A percentile compares a stretch with the other conserved stretches of the same genome.
Evolutionary conservation across 2,329 filamentous ascomycete genomes (phyloP).

Genomic region (Taxawa tesnikishii): DNA sequence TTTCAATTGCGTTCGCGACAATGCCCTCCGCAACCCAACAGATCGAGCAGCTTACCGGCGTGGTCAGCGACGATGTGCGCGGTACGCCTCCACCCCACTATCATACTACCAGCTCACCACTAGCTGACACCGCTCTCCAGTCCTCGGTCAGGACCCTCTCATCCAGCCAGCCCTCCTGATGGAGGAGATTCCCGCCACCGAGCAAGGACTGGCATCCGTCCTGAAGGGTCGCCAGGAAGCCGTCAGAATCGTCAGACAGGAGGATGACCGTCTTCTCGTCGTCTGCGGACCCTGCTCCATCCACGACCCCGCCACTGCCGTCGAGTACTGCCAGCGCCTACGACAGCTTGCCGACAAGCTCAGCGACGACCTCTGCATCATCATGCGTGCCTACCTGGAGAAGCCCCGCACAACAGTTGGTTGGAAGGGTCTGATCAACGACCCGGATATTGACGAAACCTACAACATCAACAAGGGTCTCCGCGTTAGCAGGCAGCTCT

Average conservation of each 20-base stretch:
- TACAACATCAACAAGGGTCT: conserved; percentile 99
- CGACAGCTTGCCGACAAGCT: conserved; percentile 69
- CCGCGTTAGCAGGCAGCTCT: conserved; percentile 81
- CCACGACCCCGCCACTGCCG: conserved; percentile 77
- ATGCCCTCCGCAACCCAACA: conserved; percentile 11
- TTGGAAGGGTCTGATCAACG: conserved; percentile 99
- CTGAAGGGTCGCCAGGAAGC: conserved; percentile 57
- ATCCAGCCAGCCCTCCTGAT: conserved; percentile 81
- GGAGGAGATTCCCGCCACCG: conserved; percentile 63
- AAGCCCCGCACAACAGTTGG: conserved; percentile 97
- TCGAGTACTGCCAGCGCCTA: conserved; percentile 77
- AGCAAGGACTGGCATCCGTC: conserved; percentile 51
- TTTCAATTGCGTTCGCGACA: neutral
- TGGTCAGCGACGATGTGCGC: conserved; percentile 39
- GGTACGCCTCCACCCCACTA: conserved; percentile 30
- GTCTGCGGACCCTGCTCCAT: conserved; percentile 95
- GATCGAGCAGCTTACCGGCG: conserved; percentile 15
- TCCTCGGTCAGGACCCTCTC: conserved; percentile 86
- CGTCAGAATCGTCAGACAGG: conserved; percentile 64
- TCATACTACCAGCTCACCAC: neutral
- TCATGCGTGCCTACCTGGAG: conserved; percentile 98
- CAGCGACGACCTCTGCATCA: conserved; percentile 70
- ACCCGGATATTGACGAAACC: conserved; percentile 92
- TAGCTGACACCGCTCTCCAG: conserved; percentile 38
- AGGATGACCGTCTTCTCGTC: conserved; percentile 79